A percentile compares a stretch with the other conserved stretches of the same genome.
These are phyloP conservation scores for Schwanniomyces pseudopolymorphus DNA, from an alignment of 805 yeast genomes.

Conservation along the genomic window DNA sequence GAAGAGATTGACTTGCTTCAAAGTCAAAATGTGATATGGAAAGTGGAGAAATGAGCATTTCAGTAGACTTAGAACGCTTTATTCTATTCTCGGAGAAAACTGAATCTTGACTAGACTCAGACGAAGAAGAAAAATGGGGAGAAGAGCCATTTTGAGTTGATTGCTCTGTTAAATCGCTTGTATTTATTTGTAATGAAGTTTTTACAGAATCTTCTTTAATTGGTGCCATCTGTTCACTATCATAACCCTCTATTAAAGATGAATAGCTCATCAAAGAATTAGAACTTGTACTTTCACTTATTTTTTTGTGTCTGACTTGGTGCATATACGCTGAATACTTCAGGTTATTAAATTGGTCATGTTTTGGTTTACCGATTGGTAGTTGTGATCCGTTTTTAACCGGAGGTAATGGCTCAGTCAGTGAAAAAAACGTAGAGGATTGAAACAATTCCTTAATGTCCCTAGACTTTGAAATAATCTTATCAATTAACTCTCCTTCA, in stretches of 20 bases:
- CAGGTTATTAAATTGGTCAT: not conserved
- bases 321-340: slow-evolving; percentile 16
- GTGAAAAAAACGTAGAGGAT: slow-evolving; percentile 14
- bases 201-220: not conserved
- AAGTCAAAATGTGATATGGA: not conserved
- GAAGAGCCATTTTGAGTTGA: not conserved
- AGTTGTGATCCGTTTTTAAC: slow-evolving; percentile 1
- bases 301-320: slow-evolving; percentile 4
- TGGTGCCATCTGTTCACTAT: slow-evolving; percentile 6
- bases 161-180: not conserved
- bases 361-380: not conserved
- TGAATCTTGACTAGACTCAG: not conserved
- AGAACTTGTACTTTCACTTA: slow-evolving; percentile 17
- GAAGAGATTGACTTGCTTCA: not conserved
- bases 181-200: not conserved
- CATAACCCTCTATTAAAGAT: slow-evolving; percentile 29
- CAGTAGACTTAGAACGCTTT: not conserved
- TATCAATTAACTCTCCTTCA: slow-evolving; percentile 14
- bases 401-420: slow-evolving; percentile 25
- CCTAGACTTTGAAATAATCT: slow-evolving; percentile 18
- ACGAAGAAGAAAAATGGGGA: not conserved
- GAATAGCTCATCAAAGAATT: slow-evolving; percentile 24
- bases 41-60: not conserved
- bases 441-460: slow-evolving; percentile 11
- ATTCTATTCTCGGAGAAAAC: not conserved